A percentile compares a stretch with the other conserved stretches of the same genome.
Conservation (phyloP, 371 early-diverging fungal species). For the Coemansia sp. region DNA sequence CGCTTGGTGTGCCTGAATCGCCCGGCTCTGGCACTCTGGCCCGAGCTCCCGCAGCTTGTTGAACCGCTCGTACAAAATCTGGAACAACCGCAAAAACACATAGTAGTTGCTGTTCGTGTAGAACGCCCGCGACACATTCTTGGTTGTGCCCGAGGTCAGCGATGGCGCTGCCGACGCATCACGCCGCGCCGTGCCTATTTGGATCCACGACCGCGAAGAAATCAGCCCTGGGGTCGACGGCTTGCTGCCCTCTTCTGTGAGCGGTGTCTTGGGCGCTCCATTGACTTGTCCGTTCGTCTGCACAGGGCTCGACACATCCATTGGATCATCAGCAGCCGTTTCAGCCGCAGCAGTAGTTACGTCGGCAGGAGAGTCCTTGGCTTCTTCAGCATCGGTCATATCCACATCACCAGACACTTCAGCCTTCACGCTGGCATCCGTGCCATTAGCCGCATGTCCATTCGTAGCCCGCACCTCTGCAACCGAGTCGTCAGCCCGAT, state of each 20-base stretch:
- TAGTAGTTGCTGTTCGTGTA: slow-evolving; percentile 73
- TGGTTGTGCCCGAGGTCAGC: slow-evolving; percentile 21
- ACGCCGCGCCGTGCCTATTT: slow-evolving; percentile 30
- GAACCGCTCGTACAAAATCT: slow-evolving; percentile 81
- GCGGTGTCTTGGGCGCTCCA: background rate
- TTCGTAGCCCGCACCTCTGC: background rate
- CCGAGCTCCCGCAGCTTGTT: slow-evolving; percentile 72
- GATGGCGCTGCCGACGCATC: slow-evolving; percentile 22
- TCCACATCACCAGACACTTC: background rate
- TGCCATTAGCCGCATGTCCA: background rate
- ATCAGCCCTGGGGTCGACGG: slow-evolving; percentile 42
- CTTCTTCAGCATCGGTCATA: background rate
- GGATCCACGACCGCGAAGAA: slow-evolving; percentile 46
- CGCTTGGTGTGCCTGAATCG: slow-evolving; percentile 58
- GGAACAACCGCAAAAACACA: slow-evolving; percentile 80
- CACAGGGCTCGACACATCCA: slow-evolving; percentile 15
- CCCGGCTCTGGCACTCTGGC: slow-evolving; percentile 58
- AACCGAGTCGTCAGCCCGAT: background rate
- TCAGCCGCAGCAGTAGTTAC: background rate
- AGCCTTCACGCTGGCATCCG: background rate
- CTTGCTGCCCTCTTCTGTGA: slow-evolving; percentile 40
- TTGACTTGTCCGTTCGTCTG: slow-evolving; percentile 4
- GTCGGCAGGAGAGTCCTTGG: background rate
- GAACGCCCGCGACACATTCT: slow-evolving; percentile 50
- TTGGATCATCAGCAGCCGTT: background rate